Evolutionary conservation across 2,329 filamentous ascomycete genomes (phyloP).

Genomic region (Pseudogymnoascus destructans): DNA sequence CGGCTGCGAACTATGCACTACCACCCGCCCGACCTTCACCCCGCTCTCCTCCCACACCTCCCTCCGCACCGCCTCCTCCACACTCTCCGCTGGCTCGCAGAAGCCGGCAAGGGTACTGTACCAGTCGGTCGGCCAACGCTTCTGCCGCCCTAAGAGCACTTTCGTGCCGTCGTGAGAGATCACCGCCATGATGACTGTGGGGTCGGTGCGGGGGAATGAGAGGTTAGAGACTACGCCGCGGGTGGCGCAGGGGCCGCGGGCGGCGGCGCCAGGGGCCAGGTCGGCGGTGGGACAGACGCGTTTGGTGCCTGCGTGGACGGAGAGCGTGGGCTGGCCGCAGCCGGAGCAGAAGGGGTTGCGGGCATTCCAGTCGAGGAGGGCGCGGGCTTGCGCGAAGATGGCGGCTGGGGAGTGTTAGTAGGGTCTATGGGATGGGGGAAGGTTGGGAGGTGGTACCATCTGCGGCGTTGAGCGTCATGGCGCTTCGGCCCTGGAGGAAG

Average conservation of each 20-base stretch:
- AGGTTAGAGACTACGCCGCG: conserved; percentile 81
- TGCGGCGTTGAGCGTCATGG: conserved; percentile 33
- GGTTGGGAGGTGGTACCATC: conserved; percentile 31
- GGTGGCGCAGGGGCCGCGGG: conserved; percentile 63
- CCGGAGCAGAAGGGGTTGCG: conserved; percentile 85
- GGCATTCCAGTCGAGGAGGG: conserved; percentile 85
- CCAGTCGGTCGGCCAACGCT: conserved; percentile 72
- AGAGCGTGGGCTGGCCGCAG: conserved; percentile 73
- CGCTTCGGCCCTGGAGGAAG: conserved; percentile 54
- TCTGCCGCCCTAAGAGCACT: conserved; percentile 65
- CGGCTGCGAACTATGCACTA: conserved; percentile 72
- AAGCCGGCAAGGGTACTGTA: conserved; percentile 84
- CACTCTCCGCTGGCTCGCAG: conserved; percentile 71
- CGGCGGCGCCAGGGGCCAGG: conserved; percentile 32
- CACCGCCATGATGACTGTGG: conserved; percentile 84
- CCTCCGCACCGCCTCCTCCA: conserved; percentile 70
- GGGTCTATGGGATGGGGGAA: not conserved
- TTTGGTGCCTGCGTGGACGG: conserved; percentile 68
- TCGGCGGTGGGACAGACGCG: conserved; percentile 65
- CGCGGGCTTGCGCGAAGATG: conserved; percentile 78
- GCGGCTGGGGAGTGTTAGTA: conserved; percentile 44
- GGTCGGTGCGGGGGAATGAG: conserved; percentile 76
- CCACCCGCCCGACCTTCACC: conserved; percentile 60
- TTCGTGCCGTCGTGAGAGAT: conserved; percentile 62
- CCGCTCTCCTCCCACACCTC: conserved; percentile 83